Evolutionary conservation across 2,329 filamentous ascomycete species (phyloP), one percentile per base, ranked within the genome.

Genomic region (Colletotrichum camelliae): DNA sequence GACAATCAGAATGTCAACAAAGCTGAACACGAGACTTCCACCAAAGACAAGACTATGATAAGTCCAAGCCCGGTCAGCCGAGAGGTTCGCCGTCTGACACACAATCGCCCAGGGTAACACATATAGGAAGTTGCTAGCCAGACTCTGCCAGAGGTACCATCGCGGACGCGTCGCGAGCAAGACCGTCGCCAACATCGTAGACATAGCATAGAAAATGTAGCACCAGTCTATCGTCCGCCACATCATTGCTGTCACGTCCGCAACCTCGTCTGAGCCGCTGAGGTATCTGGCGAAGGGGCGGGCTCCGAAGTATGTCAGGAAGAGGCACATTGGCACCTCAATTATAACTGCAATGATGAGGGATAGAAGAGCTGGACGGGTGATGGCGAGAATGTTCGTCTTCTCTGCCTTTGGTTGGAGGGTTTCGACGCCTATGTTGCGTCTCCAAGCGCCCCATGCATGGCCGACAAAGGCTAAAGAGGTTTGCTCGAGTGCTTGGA

Each of bases 31-130:
- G 60, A 94, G 83, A 77, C 91, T 92, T 0, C 93, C 93, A 0
- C 93, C 93, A 84, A 95, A 94, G 0, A 94, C 90, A 31, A 93
- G 81, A 0, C 89, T 87, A 78, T 94, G 91, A 80, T 93, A 94
- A 0, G 87, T 91, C 93, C 93, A 95, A 1, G 93, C 92, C 79
- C 91, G 89, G 0, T 83, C 82, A 4, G 85, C 81, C 8, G 88
- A 86, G 61, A 93, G 83, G 3, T 83, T 70, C n/a, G 83, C 83
- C 6, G 84, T 86, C 67, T 88, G 89, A 75, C 89, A 91, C 0
- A 89, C 91, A 55, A 95, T 90, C 0, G 93, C 93, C 93, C 93
- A 95, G 0, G 93, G 93, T 4, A 95, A 83, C 0, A 95, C 92
- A 80, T 93, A 95, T 0, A 93, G 81, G 0, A 95, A 64, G 79